Conservation (phyloP, 169 alveolate genomes). For the Perkinsus olseni region DNA sequence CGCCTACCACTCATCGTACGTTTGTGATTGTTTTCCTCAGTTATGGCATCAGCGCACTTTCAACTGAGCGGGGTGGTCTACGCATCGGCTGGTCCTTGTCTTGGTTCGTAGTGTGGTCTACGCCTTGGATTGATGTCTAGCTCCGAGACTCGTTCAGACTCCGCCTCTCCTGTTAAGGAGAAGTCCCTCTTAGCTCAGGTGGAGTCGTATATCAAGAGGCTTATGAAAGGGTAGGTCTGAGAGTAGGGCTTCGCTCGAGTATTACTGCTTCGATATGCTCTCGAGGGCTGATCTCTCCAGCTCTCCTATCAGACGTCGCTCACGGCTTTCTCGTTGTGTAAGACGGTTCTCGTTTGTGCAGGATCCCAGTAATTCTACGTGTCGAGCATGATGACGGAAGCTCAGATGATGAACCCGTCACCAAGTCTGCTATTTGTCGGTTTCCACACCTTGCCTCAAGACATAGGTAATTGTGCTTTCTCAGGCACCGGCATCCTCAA, state of each 20-base stretch:
- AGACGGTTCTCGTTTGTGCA: background rate
- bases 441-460: background rate
- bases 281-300: no score
- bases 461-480: background rate
- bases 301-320: no score
- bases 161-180: background rate
- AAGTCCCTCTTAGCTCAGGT: background rate
- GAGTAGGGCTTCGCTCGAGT: no score
- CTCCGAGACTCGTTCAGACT: background rate
- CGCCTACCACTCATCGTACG: no score
- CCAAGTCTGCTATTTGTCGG: background rate
- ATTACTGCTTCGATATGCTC: no score
- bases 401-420: background rate
- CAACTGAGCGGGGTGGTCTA: background rate
- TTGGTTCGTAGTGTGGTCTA: background rate
- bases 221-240: background rate
- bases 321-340: no score
- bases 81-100: background rate
- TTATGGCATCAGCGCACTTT: background rate
- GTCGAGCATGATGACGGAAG: background rate
- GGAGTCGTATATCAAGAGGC: background rate
- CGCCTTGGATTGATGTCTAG: background rate
- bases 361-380: background rate
- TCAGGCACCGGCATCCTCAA: background rate
- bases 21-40: no score